phyloP scores from a whole-genome alignment of 2,329 filamentous ascomycete species.

The Knoxdaviesia proteae region DNA sequence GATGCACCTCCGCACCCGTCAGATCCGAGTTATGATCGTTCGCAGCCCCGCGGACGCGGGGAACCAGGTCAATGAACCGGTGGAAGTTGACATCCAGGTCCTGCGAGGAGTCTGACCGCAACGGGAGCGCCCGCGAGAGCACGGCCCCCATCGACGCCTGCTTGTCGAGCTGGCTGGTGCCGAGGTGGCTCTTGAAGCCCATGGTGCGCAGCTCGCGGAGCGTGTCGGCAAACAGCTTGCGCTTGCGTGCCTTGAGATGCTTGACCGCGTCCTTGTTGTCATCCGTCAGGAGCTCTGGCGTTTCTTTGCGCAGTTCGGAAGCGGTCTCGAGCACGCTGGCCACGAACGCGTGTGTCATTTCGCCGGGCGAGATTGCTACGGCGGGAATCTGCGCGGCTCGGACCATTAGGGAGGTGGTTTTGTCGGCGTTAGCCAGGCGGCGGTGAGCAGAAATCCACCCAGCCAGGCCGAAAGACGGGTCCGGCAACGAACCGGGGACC shows the following conservation, averaged over 20 bases:
- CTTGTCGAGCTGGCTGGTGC: constrained; percentile 47
- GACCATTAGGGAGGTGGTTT: constrained; percentile 56
- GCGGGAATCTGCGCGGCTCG: constrained; percentile 33
- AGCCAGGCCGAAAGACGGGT: constrained; percentile 8
- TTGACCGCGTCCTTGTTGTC: constrained; percentile 72
- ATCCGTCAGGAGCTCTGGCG: constrained; percentile 56
- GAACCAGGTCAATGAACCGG: constrained; percentile 53
- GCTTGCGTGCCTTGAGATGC: constrained; percentile 77
- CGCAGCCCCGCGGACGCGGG: constrained; percentile 42
- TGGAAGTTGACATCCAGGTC: constrained; percentile 33
- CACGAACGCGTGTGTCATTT: constrained; percentile 47
- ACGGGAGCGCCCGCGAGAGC: constrained; percentile 34
- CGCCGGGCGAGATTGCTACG: constrained; percentile 31
- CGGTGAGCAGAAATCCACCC: constrained; percentile 26
- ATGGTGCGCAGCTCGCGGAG: constrained; percentile 67
- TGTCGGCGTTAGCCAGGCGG: constrained; percentile 48
- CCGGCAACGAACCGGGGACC: background rate
- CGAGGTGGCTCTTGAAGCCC: constrained; percentile 72
- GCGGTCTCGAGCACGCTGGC: constrained; percentile 34
- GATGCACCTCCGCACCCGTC: constrained; percentile 55
- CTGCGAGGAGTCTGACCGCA: constrained; percentile 10
- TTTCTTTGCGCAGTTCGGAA: constrained; percentile 62
- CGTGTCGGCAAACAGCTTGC: constrained; percentile 75
- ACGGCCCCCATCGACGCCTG: constrained; percentile 54
- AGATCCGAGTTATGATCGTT: constrained; percentile 70